Conservation (phyloP, 257 asterid genomes). For the Cynanchum wilfordii region DNA sequence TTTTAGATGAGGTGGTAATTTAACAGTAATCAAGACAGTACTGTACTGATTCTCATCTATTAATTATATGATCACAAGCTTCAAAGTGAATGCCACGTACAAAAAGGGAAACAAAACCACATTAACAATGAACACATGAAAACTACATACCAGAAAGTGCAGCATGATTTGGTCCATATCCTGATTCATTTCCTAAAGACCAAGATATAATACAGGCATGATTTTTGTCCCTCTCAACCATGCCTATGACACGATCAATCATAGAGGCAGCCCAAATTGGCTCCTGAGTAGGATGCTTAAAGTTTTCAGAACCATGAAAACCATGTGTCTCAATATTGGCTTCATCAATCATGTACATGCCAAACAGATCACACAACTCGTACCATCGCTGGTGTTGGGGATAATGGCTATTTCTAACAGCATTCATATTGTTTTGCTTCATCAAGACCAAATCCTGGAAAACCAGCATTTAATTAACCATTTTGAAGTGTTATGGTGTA, state of each 20-base stretch:
- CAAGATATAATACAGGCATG: constrained; percentile 86
- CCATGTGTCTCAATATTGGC: constrained; percentile 99
- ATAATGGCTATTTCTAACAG: constrained; percentile 95
- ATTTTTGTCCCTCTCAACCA: constrained; percentile 98
- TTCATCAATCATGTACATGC: constrained; percentile 98
- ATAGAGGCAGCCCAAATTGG: constrained; percentile 81
- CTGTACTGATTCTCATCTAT: not conserved
- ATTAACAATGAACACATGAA: not conserved
- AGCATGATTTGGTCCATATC: constrained; percentile 94
- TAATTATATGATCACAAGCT: not conserved
- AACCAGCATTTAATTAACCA: constrained; percentile 9
- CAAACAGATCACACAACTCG: constrained; percentile 93
- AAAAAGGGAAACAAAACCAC: constrained; percentile 1
- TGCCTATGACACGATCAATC: constrained; percentile 91
- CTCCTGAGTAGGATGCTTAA: constrained; percentile 77
- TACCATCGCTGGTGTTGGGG: constrained; percentile 98
- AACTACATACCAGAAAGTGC: constrained; percentile 71
- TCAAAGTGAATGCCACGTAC: not conserved
- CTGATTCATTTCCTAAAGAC: constrained; percentile 93
- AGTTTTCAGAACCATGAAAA: constrained; percentile 56
- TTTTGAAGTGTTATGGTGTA: not conserved
- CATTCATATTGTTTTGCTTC: constrained; percentile 91
- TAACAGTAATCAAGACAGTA: not conserved
- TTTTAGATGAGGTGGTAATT: too few species aligned
- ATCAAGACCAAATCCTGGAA: constrained; percentile 82